Conservation (phyloP, 1,284 basidiomycete genomes). For the Puccinia polysora region DNA sequence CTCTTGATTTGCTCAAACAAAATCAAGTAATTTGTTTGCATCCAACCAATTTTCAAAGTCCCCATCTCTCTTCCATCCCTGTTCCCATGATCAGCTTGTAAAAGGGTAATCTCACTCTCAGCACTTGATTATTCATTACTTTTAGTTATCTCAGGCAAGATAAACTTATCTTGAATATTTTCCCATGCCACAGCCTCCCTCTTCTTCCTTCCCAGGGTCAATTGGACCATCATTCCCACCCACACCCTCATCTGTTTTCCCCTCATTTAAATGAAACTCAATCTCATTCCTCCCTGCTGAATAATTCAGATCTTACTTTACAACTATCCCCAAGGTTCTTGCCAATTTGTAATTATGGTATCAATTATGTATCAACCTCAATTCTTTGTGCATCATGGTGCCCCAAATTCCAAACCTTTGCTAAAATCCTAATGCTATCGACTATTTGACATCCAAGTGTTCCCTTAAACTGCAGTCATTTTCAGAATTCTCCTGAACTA, state of each 20-base stretch:
- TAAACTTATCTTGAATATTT: background rate
- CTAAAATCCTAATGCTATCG: background rate
- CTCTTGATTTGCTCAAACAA: too few relatives aligned
- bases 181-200: constrained; percentile 20
- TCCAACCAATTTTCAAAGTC: too few relatives aligned
- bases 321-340: background rate
- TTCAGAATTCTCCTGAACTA: background rate
- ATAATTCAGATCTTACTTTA: background rate
- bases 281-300: background rate
- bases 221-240: background rate
- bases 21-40: too few relatives aligned
- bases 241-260: background rate
- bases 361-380: background rate
- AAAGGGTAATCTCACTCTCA: constrained; percentile 25
- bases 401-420: background rate
- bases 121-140: constrained; percentile 15
- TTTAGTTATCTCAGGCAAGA: background rate
- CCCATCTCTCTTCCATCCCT: background rate
- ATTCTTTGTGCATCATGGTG: constrained; percentile 19
- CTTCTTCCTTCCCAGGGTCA: constrained; percentile 1
- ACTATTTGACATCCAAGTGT: background rate
- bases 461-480: background rate
- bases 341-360: background rate
- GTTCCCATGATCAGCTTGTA: background rate
- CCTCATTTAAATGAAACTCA: background rate